phyloP scores from a whole-genome alignment of 1,284 basidiomycete genomes.

The Sutorius eximius region DNA sequence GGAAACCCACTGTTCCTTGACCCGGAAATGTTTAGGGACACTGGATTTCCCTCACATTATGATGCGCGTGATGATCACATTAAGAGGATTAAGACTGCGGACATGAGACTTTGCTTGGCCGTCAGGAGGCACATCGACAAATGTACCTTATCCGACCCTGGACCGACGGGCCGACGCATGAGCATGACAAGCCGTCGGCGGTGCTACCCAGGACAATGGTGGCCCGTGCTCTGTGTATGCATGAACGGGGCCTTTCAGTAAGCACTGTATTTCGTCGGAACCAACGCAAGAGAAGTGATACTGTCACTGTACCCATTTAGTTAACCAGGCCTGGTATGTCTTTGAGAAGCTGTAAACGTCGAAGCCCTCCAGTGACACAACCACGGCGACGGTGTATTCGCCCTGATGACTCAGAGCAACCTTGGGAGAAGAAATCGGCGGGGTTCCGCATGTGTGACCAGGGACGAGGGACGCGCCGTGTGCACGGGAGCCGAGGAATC shows the following conservation, averaged over 20 bases:
- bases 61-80: not conserved
- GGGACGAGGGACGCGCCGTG: constrained; percentile 2
- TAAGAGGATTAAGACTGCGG: not conserved
- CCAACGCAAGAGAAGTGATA: constrained; percentile 13
- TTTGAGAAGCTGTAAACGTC: constrained; percentile 13
- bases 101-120: not conserved
- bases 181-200: not conserved
- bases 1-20: constrained; percentile 25
- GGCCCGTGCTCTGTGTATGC: constrained; percentile 12
- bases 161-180: constrained; percentile 6
- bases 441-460: not conserved
- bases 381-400: constrained; percentile 8
- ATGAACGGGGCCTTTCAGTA: constrained; percentile 6
- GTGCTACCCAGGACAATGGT: constrained; percentile 2
- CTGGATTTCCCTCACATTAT: not conserved
- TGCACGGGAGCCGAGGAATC: constrained; percentile 8
- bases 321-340: constrained; percentile 1
- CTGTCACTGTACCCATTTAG: constrained; percentile 13
- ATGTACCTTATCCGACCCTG: constrained; percentile 18
- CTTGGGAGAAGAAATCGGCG: not conserved
- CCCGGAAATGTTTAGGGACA: not conserved
- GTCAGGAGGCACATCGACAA: not conserved
- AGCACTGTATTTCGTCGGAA: constrained; percentile 12
- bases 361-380: constrained; percentile 15
- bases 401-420: not conserved